These are phyloP conservation scores for Hansenula lynferdii DNA, from an alignment of 1,139 yeast species.

Conservation along the genomic window DNA sequence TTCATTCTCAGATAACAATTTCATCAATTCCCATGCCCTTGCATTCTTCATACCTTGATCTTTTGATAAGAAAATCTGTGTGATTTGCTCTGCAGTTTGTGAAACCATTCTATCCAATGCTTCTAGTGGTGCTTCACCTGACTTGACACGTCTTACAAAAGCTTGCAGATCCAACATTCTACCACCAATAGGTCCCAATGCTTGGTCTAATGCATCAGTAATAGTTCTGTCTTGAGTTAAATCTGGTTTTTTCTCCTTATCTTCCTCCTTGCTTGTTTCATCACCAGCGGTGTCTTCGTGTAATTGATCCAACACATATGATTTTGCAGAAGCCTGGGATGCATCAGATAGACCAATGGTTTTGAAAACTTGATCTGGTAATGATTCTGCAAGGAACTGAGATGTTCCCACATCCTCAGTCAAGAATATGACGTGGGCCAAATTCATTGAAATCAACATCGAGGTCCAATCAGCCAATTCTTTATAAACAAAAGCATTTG, in stretches of 20 bases:
- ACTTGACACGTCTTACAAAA: slow-evolving; percentile 77
- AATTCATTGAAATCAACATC: slow-evolving; percentile 62
- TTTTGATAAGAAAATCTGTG: slow-evolving; percentile 67
- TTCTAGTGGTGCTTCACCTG: slow-evolving; percentile 77
- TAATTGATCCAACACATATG: slow-evolving; percentile 64
- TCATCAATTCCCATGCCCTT: slow-evolving; percentile 86
- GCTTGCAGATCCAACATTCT: slow-evolving; percentile 92
- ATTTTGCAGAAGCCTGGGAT: slow-evolving; percentile 59
- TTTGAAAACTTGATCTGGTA: slow-evolving; percentile 87
- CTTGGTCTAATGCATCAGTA: slow-evolving; percentile 39
- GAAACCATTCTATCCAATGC: slow-evolving; percentile 77
- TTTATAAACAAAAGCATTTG: slow-evolving; percentile 65
- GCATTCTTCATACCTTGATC: slow-evolving; percentile 61
- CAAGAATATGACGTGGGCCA: slow-evolving; percentile 85
- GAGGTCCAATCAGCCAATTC: slow-evolving; percentile 90
- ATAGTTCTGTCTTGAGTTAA: slow-evolving; percentile 14
- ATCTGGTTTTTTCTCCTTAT: slow-evolving; percentile 13
- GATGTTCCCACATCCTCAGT: slow-evolving; percentile 83
- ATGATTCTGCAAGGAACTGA: slow-evolving; percentile 58
- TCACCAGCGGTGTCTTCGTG: slow-evolving; percentile 23
- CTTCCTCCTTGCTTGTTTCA: slow-evolving; percentile 15
- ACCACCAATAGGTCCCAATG: slow-evolving; percentile 82
- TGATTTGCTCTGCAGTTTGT: slow-evolving; percentile 84
- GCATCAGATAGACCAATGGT: slow-evolving; percentile 78
- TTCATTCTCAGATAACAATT: slow-evolving; percentile 48